These are phyloP conservation scores for Stropharia rugosoannulata DNA, from an alignment of 768 basidiomycete species.

Conservation along the genomic window DNA sequence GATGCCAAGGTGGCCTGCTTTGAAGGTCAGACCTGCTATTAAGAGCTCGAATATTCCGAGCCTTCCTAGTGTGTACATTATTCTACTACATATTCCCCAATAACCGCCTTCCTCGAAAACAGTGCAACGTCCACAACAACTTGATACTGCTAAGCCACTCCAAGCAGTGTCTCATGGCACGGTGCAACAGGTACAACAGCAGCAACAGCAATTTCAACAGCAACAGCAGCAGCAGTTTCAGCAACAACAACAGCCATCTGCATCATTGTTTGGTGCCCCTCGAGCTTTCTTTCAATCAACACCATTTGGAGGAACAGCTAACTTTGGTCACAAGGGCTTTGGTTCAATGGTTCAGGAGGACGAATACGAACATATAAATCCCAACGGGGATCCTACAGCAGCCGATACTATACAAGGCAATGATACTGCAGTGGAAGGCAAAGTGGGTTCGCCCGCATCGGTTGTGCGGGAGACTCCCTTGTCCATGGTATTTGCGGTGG, in stretches of 20 bases:
- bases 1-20: constrained; percentile 31
- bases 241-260: too few relatives aligned
- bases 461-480: constrained; percentile 53
- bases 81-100: not conserved
- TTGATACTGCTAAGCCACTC: too few relatives aligned
- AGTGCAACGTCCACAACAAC: too few relatives aligned
- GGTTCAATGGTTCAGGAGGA: not conserved
- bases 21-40: constrained; percentile 27
- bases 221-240: too few relatives aligned
- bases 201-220: constrained; percentile 10
- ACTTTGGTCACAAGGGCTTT: not conserved
- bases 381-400: not conserved
- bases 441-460: constrained; percentile 26
- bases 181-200: constrained; percentile 16
- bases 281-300: not conserved
- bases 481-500: constrained; percentile 44
- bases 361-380: too few relatives aligned
- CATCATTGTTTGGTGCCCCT: too few relatives aligned
- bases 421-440: not conserved
- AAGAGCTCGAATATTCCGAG: not conserved
- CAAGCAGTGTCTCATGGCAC: too few relatives aligned
- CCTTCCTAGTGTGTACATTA: not conserved
- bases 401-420: not conserved
- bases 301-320: not conserved
- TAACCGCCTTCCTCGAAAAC: constrained; percentile 5